Base-by-base conservation (phyloP, 2,329 filamentous ascomycete genomes). In the Aspergillus arachidicola region DNA sequence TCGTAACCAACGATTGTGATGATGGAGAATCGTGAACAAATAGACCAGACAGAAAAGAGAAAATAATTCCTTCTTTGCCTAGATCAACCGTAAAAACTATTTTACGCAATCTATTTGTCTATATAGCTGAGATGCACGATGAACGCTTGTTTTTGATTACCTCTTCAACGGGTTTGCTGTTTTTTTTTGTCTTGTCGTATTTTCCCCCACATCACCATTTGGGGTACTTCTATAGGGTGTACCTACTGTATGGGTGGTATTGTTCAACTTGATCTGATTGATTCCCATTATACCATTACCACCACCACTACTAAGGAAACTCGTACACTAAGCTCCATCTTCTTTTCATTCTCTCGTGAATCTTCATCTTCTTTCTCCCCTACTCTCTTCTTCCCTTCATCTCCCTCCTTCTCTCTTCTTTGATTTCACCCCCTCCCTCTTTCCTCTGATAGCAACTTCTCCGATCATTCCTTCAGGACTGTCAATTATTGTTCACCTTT, bases 391-490 rank as follows among this genome's bases (percentile, higher is more conserved):
- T 64, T 55, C 61, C 60, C 58, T 60, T 59, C 61, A 46, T 64
- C 59, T 57, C 60, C 63, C 51, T 62, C 54, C 58, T 56, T 64
- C 70, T 68, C 70, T 69, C 68, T 65, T 66, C 63, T 64, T 66
- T 64, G 64, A 64, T 64, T 67, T 66, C 7, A 19, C 59, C 65
- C 65, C 63, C 60, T 65, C 69, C 66, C 60, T 67, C 66, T 71
- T 69, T 70, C 66, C 73, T 73, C 71, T 71, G 23, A 55, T 23
- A 55, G 34, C 74, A 73, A 73, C 71, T 76, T 69, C 75, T 72
- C 64, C 65, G 76, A 79, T 76, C 73, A 74, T 80, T 84, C 80
- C 79, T 80, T 82, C 75, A 69, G 69, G 68, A 70, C 77, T 75
- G 59, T 61, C 61, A 60, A 64, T 58, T 58, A 51, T 32, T 41